Conservation (phyloP, 192 early-diverging fungal species). For the Coemansia sp. region DNA sequence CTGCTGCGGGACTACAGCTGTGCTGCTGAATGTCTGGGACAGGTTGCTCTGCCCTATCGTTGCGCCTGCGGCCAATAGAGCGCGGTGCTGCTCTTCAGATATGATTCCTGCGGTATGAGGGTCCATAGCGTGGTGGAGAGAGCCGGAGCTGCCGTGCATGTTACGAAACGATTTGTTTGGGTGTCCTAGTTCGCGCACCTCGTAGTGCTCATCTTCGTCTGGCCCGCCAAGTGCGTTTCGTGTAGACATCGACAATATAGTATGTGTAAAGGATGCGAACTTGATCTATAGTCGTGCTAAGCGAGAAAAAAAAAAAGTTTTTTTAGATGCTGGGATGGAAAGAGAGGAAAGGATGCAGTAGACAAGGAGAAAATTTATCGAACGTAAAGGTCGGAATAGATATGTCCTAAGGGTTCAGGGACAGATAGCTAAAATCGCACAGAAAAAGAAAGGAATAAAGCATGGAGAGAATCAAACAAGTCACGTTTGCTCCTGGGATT, state of each 20-base stretch:
- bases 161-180: conserved; percentile 45
- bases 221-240: conserved; percentile 21
- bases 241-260: conserved; percentile 15
- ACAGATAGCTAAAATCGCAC: no score
- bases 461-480: no score
- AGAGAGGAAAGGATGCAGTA: background rate
- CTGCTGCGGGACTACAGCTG: background rate
- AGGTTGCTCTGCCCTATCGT: background rate
- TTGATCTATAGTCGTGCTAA: background rate
- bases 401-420: no score
- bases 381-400: background rate
- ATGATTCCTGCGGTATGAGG: background rate
- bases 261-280: no score
- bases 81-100: background rate
- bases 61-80: conserved; percentile 6
- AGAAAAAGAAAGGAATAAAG: no score
- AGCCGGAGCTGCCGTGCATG: background rate
- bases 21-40: background rate
- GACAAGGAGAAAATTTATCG: background rate
- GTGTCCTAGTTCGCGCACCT: conserved; percentile 36
- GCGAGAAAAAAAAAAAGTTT: conserved; percentile 1
- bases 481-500: no score
- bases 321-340: conserved; percentile 1
- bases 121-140: background rate
- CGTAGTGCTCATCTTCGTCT: conserved; percentile 54